Evolutionary conservation across 352 stramenopile genomes (phyloP).

Genomic region (Phytophthora fragariaefolia): DNA sequence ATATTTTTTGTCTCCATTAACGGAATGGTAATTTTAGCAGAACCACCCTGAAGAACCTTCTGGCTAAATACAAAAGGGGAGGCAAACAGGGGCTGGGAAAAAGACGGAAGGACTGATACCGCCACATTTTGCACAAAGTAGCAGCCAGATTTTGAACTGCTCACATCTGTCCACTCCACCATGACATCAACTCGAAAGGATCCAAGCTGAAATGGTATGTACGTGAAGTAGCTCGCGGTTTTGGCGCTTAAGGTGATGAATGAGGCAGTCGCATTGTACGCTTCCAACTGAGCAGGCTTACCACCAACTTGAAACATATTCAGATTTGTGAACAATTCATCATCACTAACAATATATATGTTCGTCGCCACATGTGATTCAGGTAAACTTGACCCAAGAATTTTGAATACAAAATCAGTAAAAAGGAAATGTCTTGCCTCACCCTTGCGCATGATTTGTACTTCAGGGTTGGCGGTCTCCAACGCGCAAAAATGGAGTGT

Average conservation of each 20-base stretch:
- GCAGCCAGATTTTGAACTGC: slow-evolving; percentile 14
- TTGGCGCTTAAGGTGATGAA: slow-evolving; percentile 5
- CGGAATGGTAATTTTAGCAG: slow-evolving; percentile 26
- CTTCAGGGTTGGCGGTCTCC: background rate
- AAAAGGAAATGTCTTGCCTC: slow-evolving; percentile 6
- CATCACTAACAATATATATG: slow-evolving; percentile 20
- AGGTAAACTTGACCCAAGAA: slow-evolving; percentile 17
- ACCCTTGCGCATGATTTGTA: slow-evolving; percentile 18
- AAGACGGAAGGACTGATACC: slow-evolving; percentile 15
- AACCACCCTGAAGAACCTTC: slow-evolving; percentile 27
- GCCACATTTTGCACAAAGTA: slow-evolving; percentile 17
- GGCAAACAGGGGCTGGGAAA: slow-evolving; percentile 14
- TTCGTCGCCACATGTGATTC: slow-evolving; percentile 5
- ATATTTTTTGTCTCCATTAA: slow-evolving; percentile 7
- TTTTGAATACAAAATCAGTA: background rate
- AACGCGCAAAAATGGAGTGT: slow-evolving; percentile 26
- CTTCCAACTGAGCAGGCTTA: background rate
- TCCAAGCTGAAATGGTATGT: slow-evolving; percentile 8
- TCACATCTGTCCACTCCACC: slow-evolving; percentile 17
- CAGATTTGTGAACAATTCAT: background rate
- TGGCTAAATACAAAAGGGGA: slow-evolving; percentile 26
- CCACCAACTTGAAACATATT: slow-evolving; percentile 7
- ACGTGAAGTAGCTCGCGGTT: slow-evolving; percentile 5
- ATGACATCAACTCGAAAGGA: slow-evolving; percentile 27
- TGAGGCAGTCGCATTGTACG: slow-evolving; percentile 23